Conservation (phyloP, 805 yeast genomes). For the Myxozyma melibiosi region DNA sequence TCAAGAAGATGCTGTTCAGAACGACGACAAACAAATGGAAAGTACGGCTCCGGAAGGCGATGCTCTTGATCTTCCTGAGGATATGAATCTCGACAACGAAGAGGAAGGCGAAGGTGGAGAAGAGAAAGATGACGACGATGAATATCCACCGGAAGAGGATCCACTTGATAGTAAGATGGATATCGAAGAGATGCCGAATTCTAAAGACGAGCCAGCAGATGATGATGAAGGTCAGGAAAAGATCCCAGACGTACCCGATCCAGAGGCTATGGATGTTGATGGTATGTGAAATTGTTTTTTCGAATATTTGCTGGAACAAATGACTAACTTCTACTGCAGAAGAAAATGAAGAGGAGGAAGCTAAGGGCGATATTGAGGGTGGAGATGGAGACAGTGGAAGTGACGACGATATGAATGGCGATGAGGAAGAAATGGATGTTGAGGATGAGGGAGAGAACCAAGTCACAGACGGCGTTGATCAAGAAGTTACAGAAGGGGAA, state of each 20-base stretch:
- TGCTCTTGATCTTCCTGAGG: slow-evolving; percentile 88
- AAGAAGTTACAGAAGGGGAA: slow-evolving; percentile 36
- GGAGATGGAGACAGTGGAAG: slow-evolving; percentile 32
- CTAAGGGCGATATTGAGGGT: slow-evolving; percentile 30
- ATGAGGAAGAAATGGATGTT: slow-evolving; percentile 36
- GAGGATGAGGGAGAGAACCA: slow-evolving; percentile 42
- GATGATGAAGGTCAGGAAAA: slow-evolving; percentile 36
- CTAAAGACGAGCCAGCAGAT: slow-evolving; percentile 40
- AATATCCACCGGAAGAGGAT: slow-evolving; percentile 39
- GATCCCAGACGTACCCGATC: slow-evolving; percentile 34
- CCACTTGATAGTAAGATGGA: slow-evolving; percentile 41
- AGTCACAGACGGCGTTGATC: too few relatives aligned
- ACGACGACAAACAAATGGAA: slow-evolving; percentile 53
- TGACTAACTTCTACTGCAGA: not conserved
- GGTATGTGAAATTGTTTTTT: not conserved
- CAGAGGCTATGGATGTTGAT: slow-evolving; percentile 23
- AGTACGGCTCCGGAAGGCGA: slow-evolving; percentile 80
- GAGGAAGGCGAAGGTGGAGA: slow-evolving; percentile 49
- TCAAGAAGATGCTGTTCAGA: slow-evolving; percentile 46
- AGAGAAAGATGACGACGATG: slow-evolving; percentile 45
- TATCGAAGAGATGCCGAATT: slow-evolving; percentile 40
- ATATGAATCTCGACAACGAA: slow-evolving; percentile 78
- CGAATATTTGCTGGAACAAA: not conserved
- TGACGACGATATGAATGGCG: slow-evolving; percentile 36
- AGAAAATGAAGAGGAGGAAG: slow-evolving; percentile 37